phyloP scores from a whole-genome alignment of 495 filamentous ascomycete species.

The Penicillium soppii region DNA sequence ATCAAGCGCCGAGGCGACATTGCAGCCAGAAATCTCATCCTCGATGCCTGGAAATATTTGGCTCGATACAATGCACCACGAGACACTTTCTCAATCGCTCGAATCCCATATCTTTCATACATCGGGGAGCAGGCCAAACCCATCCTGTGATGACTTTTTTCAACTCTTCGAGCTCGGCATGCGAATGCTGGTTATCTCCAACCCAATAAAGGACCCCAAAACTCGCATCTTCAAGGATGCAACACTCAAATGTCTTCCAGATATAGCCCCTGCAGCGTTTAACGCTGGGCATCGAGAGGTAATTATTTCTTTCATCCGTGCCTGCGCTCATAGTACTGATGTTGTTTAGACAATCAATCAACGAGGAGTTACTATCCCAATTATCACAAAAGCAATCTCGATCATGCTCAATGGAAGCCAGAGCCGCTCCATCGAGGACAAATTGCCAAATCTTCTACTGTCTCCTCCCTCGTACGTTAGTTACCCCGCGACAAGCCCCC shows the following conservation, averaged over 20 bases:
- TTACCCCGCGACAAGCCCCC: background rate
- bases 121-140: background rate
- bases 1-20: background rate
- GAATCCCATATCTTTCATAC: background rate
- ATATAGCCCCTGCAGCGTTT: slow-evolving; percentile 36
- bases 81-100: background rate
- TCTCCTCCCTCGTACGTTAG: background rate
- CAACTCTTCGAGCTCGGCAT: slow-evolving; percentile 29
- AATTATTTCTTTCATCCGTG: background rate
- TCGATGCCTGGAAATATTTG: background rate
- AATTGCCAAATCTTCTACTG: slow-evolving; percentile 5
- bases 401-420: slow-evolving; percentile 27
- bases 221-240: slow-evolving; percentile 7
- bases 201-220: background rate
- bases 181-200: slow-evolving; percentile 21
- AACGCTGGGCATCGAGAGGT: slow-evolving; percentile 38
- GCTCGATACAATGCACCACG: background rate
- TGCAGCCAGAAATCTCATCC: background rate
- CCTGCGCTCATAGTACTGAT: slow-evolving; percentile 1
- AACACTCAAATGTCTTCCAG: slow-evolving; percentile 19
- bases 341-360: slow-evolving; percentile 38
- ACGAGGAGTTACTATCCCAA: slow-evolving; percentile 33
- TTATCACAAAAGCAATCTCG: slow-evolving; percentile 33
- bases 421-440: slow-evolving; percentile 11
- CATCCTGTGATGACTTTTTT: background rate